These are phyloP conservation scores for Furcasterigmium sp. DNA, from an alignment of 2,329 filamentous ascomycete species.

Conservation along the genomic window DNA sequence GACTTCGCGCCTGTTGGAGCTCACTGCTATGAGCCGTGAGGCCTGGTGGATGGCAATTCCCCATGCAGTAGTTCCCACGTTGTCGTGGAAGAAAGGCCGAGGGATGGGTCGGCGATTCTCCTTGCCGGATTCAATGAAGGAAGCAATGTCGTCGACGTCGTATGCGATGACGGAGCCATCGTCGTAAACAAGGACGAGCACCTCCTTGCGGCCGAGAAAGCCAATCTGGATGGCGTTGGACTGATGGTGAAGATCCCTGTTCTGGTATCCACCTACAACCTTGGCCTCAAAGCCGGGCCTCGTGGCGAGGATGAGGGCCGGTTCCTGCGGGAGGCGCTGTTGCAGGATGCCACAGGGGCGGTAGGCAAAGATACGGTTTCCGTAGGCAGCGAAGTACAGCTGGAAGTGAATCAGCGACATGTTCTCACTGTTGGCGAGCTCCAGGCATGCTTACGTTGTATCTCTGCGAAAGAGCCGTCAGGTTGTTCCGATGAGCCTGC, in stretches of 20 bases:
- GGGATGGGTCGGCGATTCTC: neutral
- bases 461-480: constrained; percentile 52
- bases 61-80: constrained; percentile 79
- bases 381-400: constrained; percentile 58
- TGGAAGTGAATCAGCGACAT: too few species aligned
- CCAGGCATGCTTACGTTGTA: constrained; percentile 41
- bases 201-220: constrained; percentile 63
- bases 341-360: constrained; percentile 38
- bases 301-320: constrained; percentile 46
- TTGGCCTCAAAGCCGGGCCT: constrained; percentile 31
- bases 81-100: constrained; percentile 63
- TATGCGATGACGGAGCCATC: constrained; percentile 73
- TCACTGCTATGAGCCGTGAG: constrained; percentile 81
- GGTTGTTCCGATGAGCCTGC: constrained; percentile 43
- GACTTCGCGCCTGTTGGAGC: constrained; percentile 62
- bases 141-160: constrained; percentile 50
- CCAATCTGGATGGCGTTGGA: constrained; percentile 67
- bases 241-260: constrained; percentile 47
- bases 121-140: constrained; percentile 29
- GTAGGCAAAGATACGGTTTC: constrained; percentile 52
- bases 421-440: too few species aligned
- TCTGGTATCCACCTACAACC: constrained; percentile 46
- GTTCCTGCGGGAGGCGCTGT: constrained; percentile 41
- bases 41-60: constrained; percentile 76
- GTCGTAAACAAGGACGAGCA: constrained; percentile 63